These are phyloP conservation scores for Solanum raphanifolium DNA, from an alignment of 257 asterid species.

Conservation along the genomic window DNA sequence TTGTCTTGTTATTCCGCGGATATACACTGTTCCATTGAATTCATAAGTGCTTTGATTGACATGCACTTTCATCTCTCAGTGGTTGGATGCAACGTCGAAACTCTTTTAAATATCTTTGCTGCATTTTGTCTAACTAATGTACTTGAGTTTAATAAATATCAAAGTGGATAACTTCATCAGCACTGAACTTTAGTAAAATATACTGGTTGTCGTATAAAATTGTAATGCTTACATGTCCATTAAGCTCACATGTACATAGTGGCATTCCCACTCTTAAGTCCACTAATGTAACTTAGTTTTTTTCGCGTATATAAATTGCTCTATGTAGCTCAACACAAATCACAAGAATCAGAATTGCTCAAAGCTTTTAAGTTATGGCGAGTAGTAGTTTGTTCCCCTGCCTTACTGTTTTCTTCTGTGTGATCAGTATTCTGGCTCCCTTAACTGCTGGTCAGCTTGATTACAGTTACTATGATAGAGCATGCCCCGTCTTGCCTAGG, in stretches of 20 bases:
- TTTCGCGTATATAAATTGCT: conserved; percentile 33
- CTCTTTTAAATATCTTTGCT: neutral
- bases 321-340: neutral
- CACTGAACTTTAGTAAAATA: conserved; percentile 2
- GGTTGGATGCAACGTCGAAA: neutral
- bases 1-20: neutral
- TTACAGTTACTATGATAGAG: conserved; percentile 37
- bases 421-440: neutral
- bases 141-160: neutral
- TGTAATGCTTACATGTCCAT: conserved; percentile 12
- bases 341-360: neutral
- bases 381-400: neutral
- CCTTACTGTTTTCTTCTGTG: conserved; percentile 2
- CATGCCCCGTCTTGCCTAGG: conserved; percentile 42
- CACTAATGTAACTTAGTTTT: conserved; percentile 13
- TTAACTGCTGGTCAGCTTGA: conserved; percentile 13
- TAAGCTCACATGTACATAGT: conserved; percentile 32
- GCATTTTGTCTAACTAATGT: neutral
- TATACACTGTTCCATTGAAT: neutral
- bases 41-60: neutral
- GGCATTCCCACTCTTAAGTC: conserved; percentile 45
- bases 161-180: conserved; percentile 16
- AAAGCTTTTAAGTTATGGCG: conserved; percentile 17
- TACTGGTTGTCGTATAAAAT: conserved; percentile 1
- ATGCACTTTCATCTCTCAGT: neutral